Percentiles rank a stretch among this genome's conserved stretches.
Evolutionary conservation across 1,139 yeast species (phyloP).

Genomic region (Lizanozyma gosingica): DNA sequence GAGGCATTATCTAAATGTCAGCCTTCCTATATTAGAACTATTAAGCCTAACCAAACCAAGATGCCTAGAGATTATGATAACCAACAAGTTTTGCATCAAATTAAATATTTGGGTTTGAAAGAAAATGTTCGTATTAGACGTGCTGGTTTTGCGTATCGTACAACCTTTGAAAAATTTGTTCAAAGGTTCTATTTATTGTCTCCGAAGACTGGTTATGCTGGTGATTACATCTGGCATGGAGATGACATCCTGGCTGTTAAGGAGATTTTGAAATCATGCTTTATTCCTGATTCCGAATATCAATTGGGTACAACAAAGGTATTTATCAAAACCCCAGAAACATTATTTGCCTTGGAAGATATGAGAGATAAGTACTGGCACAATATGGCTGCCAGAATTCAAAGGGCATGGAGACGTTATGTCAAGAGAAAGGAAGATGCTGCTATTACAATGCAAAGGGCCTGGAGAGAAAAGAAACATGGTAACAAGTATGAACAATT

Average conservation of each 20-base stretch:
- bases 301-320: constrained; percentile 94
- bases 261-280: constrained; percentile 71
- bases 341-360: constrained; percentile 89
- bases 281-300: constrained; percentile 72
- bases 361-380: constrained; percentile 98
- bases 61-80: constrained; percentile 87
- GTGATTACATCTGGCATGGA: constrained; percentile 94
- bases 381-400: constrained; percentile 95
- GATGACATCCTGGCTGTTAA: constrained; percentile 74
- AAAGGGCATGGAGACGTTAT: constrained; percentile 91
- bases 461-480: constrained; percentile 74
- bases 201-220: constrained; percentile 90
- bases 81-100: constrained; percentile 87
- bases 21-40: constrained; percentile 96
- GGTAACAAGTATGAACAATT: constrained; percentile 76
- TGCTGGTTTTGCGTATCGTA: constrained; percentile 98
- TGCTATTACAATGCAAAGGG: constrained; percentile 74
- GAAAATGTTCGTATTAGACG: constrained; percentile 96
- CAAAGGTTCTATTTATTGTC: constrained; percentile 89
- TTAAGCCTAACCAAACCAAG: constrained; percentile 92
- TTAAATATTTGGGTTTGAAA: constrained; percentile 90
- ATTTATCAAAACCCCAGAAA: constrained; percentile 94
- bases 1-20: constrained; percentile 82
- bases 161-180: constrained; percentile 94
- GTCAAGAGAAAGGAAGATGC: constrained; percentile 77